Evolutionary conservation across 2,329 filamentous ascomycete species (phyloP).

Genomic region (Neofusicoccum laricinum): DNA sequence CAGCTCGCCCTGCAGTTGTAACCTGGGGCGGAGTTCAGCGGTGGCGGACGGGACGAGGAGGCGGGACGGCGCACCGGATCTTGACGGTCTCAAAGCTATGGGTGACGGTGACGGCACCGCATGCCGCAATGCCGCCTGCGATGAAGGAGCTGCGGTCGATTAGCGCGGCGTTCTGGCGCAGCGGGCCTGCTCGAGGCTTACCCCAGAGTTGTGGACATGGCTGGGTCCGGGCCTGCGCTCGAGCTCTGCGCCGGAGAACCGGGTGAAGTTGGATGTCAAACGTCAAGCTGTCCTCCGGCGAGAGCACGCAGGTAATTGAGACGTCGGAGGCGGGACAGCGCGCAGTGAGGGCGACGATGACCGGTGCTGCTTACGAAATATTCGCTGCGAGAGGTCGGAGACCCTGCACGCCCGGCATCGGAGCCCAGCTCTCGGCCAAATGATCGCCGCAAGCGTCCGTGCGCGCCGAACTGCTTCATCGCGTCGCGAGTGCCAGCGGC

Average conservation of each 20-base stretch:
- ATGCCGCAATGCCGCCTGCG: conserved; percentile 93
- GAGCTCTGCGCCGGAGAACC: conserved; percentile 15
- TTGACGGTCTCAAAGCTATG: conserved; percentile 99
- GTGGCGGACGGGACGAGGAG: not conserved
- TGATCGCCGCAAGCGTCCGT: not conserved
- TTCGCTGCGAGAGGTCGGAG: not conserved
- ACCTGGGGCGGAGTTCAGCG: conserved; percentile 49
- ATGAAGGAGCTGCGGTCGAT: conserved; percentile 70
- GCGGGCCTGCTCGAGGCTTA: conserved; percentile 22
- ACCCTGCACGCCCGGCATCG: conserved; percentile 9
- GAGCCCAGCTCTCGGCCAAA: not conserved
- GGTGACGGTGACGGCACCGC: conserved; percentile 94
- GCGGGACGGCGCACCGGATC: conserved; percentile 66
- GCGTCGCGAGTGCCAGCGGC: not conserved
- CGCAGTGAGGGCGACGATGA: not conserved
- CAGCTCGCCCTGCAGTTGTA: conserved; percentile 95
- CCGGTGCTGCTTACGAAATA: conserved; percentile 4
- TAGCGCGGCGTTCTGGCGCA: not conserved
- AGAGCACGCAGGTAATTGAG: not conserved
- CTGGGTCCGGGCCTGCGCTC: not conserved
- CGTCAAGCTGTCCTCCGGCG: conserved; percentile 15
- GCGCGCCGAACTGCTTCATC: conserved; percentile 2
- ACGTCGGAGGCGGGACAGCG: not conserved
- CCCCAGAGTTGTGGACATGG: conserved; percentile 50
- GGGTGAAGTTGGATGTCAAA: not conserved